Conservation (phyloP, 345 rosid genomes). For the Salix koriyanagi region DNA sequence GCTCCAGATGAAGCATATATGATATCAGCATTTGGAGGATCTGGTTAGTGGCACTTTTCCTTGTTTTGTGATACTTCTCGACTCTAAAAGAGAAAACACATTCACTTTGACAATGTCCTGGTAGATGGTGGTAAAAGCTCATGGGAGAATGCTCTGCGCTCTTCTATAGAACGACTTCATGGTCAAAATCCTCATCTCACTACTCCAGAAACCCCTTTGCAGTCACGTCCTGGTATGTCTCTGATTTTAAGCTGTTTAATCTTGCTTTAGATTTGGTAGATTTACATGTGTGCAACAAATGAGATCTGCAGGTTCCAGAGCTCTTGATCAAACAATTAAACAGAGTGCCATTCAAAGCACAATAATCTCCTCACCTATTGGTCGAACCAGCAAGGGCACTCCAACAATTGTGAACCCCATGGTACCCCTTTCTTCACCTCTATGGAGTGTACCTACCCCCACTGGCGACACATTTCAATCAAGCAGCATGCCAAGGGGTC, state of each 20-base stretch:
- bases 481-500: slow-evolving; percentile 55
- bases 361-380: slow-evolving; percentile 43
- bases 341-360: slow-evolving; percentile 44
- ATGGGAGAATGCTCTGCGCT: slow-evolving; percentile 87
- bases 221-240: slow-evolving; percentile 56
- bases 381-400: slow-evolving; percentile 53
- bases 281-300: slow-evolving; percentile 13
- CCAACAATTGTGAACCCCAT: slow-evolving; percentile 48
- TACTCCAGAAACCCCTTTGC: slow-evolving; percentile 66
- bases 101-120: slow-evolving; percentile 16
- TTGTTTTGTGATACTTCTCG: neutral
- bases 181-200: slow-evolving; percentile 46
- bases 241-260: slow-evolving; percentile 2
- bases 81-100: neutral
- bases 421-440: slow-evolving; percentile 75
- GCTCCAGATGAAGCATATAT: slow-evolving; percentile 95
- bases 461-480: slow-evolving; percentile 53
- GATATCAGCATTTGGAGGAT: slow-evolving; percentile 95
- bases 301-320: slow-evolving; percentile 34
- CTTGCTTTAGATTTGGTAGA: neutral
- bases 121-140: slow-evolving; percentile 74
- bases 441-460: slow-evolving; percentile 68
- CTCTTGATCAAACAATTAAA: slow-evolving; percentile 49
- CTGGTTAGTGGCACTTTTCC: slow-evolving; percentile 44
- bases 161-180: slow-evolving; percentile 51